These are phyloP conservation scores for Podospora pseudocomata DNA, from an alignment of 495 filamentous ascomycete genomes.

Conservation along the genomic window DNA sequence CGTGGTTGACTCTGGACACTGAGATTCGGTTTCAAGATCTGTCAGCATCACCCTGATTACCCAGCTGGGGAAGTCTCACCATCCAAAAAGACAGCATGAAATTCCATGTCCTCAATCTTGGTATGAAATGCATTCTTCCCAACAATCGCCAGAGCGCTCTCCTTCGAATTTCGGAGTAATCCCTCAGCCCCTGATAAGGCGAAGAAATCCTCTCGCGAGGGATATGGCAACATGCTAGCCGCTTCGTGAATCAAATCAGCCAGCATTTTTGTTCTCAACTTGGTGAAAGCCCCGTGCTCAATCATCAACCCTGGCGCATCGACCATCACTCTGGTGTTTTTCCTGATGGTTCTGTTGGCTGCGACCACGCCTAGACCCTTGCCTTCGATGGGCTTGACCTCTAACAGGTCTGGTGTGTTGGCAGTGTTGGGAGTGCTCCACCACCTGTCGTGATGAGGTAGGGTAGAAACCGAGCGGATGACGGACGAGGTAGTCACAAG, in stretches of 20 bases:
- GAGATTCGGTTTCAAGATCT: neutral
- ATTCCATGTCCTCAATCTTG: neutral
- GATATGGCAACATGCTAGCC: neutral
- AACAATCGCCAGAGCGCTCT: neutral
- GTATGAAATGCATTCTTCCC: neutral
- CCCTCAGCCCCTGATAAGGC: neutral
- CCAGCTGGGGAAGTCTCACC: neutral
- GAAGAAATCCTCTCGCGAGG: neutral
- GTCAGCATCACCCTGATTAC: neutral
- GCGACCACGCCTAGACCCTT: neutral
- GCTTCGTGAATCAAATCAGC: neutral
- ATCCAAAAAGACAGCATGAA: neutral
- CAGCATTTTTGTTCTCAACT: neutral
- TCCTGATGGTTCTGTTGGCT: neutral
- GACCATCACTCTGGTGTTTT: neutral
- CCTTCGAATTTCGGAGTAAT: neutral
- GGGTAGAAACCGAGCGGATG: neutral
- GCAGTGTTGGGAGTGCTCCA: neutral
- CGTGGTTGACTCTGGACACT: constrained; percentile 39
- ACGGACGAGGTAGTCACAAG: neutral
- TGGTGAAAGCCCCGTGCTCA: neutral
- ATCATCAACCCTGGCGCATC: neutral
- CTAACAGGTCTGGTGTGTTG: neutral
- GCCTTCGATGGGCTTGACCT: neutral
- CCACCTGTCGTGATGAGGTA: neutral